Evolutionary conservation across 768 basidiomycete genomes (phyloP).

Genomic region (Xerocomellus chrysenteron): DNA sequence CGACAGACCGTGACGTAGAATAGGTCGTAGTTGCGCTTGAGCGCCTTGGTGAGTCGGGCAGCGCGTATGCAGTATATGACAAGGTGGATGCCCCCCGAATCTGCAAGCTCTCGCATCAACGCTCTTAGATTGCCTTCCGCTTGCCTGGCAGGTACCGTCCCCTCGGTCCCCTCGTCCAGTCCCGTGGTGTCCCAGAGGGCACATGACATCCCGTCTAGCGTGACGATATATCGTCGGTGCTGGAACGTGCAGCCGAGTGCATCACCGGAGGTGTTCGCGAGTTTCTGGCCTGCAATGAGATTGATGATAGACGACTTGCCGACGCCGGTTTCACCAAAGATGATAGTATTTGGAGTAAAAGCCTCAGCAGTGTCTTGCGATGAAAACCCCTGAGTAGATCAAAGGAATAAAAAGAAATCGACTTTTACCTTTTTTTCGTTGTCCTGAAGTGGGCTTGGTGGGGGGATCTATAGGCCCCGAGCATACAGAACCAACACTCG

Average conservation of each 20-base stretch:
- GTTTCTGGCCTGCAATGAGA: neutral
- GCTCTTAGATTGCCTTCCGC: neutral
- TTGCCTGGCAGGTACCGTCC: neutral
- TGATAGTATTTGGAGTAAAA: neutral
- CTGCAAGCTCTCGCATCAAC: neutral
- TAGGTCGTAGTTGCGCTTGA: slow-evolving; percentile 32
- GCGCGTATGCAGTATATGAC: neutral
- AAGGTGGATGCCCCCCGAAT: neutral
- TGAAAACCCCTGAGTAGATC: too few species aligned
- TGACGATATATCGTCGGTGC: neutral
- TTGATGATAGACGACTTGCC: slow-evolving; percentile 8
- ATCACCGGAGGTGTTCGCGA: neutral
- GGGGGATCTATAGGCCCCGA: neutral
- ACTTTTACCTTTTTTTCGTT: neutral
- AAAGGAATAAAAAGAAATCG: neutral
- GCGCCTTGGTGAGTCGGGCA: neutral
- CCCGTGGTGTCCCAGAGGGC: slow-evolving; percentile 3
- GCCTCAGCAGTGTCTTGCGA: too few species aligned
- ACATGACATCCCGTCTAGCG: neutral
- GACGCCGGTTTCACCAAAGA: slow-evolving; percentile 1
- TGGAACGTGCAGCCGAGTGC: slow-evolving; percentile 4
- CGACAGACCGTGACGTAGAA: slow-evolving; percentile 35
- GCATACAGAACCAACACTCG: neutral
- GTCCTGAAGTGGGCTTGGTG: neutral
- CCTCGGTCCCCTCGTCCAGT: neutral